phyloP scores from a whole-genome alignment of 1,284 basidiomycete genomes.

The Sphaerobolus stellatus region DNA sequence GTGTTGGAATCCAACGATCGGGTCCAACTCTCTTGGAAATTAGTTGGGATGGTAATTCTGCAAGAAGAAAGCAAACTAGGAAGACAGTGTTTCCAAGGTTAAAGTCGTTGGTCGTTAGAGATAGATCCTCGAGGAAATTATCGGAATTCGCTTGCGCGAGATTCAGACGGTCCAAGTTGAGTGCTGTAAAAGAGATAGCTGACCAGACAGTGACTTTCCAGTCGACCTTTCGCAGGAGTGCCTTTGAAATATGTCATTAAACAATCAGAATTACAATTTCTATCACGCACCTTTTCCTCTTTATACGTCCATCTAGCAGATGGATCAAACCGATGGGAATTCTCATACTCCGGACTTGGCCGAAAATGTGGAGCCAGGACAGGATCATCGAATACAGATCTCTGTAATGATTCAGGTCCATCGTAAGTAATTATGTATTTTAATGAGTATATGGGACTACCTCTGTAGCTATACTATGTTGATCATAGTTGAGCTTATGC shows the following conservation, averaged over 20 bases:
- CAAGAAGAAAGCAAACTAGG: slow-evolving; percentile 56
- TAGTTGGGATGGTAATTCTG: slow-evolving; percentile 71
- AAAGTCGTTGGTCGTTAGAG: slow-evolving; percentile 61
- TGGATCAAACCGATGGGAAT: slow-evolving; percentile 63
- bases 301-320: slow-evolving; percentile 66
- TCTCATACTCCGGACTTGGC: slow-evolving; percentile 61
- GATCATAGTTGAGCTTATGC: slow-evolving; percentile 27
- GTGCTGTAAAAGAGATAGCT: slow-evolving; percentile 60
- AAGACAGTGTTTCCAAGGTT: slow-evolving; percentile 65
- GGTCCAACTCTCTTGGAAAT: slow-evolving; percentile 69
- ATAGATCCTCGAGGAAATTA: slow-evolving; percentile 61
- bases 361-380: slow-evolving; percentile 46
- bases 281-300: slow-evolving; percentile 52
- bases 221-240: slow-evolving; percentile 60
- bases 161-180: slow-evolving; percentile 59
- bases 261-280: background rate
- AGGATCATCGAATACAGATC: slow-evolving; percentile 60
- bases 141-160: slow-evolving; percentile 65
- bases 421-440: background rate
- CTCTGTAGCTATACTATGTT: slow-evolving; percentile 49
- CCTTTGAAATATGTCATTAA: slow-evolving; percentile 28
- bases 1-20: slow-evolving; percentile 70
- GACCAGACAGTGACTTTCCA: slow-evolving; percentile 64
- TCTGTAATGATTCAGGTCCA: too few species aligned
- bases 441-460: background rate